phyloP scores from a whole-genome alignment of 2,329 filamentous ascomycete species.

The Scedosporium boydii region DNA sequence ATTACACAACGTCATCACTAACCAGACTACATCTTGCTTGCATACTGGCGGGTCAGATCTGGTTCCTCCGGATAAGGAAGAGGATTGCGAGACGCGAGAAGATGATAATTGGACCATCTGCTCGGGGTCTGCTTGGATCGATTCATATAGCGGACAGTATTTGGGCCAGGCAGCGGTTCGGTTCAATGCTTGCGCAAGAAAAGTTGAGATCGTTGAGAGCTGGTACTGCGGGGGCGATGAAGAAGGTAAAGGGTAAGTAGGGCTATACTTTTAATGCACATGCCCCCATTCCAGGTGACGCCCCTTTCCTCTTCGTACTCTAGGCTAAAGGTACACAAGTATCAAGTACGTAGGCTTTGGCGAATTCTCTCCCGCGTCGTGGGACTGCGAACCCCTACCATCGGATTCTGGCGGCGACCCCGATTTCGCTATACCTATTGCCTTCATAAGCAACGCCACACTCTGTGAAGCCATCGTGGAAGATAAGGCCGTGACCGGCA shows the following conservation, averaged over 20 bases:
- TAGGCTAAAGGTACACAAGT: background rate
- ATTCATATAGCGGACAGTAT: background rate
- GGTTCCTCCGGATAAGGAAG: background rate
- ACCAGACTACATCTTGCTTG: background rate
- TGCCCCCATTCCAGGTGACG: background rate
- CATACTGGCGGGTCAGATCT: background rate
- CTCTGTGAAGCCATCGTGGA: background rate
- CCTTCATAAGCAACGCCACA: background rate
- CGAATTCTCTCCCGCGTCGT: background rate
- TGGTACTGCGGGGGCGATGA: background rate
- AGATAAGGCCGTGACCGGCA: background rate
- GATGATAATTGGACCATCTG: background rate
- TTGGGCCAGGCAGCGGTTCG: background rate
- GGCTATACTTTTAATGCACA: background rate
- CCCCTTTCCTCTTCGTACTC: too few species aligned
- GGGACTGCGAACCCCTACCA: background rate
- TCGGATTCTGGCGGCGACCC: background rate
- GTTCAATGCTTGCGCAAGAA: background rate
- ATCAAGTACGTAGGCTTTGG: background rate
- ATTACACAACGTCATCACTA: background rate
- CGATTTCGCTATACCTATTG: background rate
- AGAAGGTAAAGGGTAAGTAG: background rate
- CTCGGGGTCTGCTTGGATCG: background rate
- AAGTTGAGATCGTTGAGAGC: background rate
- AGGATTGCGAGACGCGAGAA: background rate